These are phyloP conservation scores for Aureobasidium leucospermi DNA, from an alignment of 2,329 filamentous ascomycete genomes.

Conservation along the genomic window DNA sequence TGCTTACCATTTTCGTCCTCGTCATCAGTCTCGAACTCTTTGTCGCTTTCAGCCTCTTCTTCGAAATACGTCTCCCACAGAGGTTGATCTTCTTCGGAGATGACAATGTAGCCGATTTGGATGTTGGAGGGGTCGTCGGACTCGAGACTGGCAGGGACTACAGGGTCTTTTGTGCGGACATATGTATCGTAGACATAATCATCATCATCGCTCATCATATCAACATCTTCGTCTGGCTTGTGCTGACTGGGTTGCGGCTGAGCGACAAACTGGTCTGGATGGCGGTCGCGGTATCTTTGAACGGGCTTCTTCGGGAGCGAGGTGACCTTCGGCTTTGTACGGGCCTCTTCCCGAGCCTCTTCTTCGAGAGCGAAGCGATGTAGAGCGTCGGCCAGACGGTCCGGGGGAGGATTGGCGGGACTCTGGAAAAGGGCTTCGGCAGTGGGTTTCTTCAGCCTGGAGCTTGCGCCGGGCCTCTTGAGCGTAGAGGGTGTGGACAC, in stretches of 20 bases:
- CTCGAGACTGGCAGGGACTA: constrained; percentile 16
- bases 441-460: constrained; percentile 6
- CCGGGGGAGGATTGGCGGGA: constrained; percentile 18
- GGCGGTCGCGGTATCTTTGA: constrained; percentile 28
- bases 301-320: constrained; percentile 29
- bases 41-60: constrained; percentile 40
- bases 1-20: constrained; percentile 53
- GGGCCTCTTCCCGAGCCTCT: constrained; percentile 17
- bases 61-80: constrained; percentile 52
- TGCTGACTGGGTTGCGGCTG: background rate
- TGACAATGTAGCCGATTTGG: constrained; percentile 41
- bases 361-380: constrained; percentile 16
- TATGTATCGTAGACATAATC: constrained; percentile 59
- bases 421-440: constrained; percentile 9
- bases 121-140: constrained; percentile 16
- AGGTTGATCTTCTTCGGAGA: constrained; percentile 45
- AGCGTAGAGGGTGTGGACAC: constrained; percentile 5
- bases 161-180: constrained; percentile 34
- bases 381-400: constrained; percentile 12
- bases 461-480: constrained; percentile 15
- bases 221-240: constrained; percentile 27
- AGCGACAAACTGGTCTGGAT: constrained; percentile 19
- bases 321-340: constrained; percentile 21
- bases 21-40: constrained; percentile 52
- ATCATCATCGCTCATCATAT: constrained; percentile 39